phyloP scores from a whole-genome alignment of 139 green algal species.

The Pycnococcus provasolii region DNA sequence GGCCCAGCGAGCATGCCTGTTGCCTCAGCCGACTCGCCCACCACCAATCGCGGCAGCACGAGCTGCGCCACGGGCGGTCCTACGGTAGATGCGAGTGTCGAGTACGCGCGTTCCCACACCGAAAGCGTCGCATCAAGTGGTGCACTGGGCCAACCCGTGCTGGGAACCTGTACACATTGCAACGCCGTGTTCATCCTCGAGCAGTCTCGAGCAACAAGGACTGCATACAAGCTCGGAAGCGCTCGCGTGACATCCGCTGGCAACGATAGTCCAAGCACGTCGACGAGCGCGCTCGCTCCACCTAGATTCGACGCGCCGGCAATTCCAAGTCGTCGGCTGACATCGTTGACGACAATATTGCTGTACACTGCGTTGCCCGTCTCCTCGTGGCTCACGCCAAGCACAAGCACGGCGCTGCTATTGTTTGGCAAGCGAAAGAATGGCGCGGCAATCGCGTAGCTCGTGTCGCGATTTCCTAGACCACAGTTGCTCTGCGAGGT shows the following conservation, averaged over 20 bases:
- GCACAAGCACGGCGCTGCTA: neutral
- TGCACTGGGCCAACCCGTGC: neutral
- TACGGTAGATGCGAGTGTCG: neutral
- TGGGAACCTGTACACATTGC: neutral
- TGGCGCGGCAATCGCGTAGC: neutral
- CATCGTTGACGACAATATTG: neutral
- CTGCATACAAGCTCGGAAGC: too few relatives aligned
- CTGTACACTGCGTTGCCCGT: neutral
- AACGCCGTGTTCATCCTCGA: too few relatives aligned
- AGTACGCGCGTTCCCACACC: conserved; percentile 6
- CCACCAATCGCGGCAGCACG: too few relatives aligned
- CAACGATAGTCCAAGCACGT: too few relatives aligned
- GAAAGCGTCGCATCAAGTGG: neutral
- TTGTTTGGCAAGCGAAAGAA: neutral
- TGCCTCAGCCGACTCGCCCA: too few relatives aligned
- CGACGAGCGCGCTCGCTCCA: too few relatives aligned
- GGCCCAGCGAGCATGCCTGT: too few relatives aligned
- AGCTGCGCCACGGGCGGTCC: neutral
- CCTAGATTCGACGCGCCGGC: too few relatives aligned
- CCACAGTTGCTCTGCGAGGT: neutral
- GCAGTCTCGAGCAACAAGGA: too few relatives aligned
- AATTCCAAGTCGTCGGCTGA: too few relatives aligned
- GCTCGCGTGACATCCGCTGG: too few relatives aligned
- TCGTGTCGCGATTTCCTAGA: neutral
- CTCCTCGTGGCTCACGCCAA: neutral